A percentile compares a stretch with the other conserved stretches of the same genome.
phyloP scores from a whole-genome alignment of 495 filamentous ascomycete genomes.

The Amniculicola lignicola region DNA sequence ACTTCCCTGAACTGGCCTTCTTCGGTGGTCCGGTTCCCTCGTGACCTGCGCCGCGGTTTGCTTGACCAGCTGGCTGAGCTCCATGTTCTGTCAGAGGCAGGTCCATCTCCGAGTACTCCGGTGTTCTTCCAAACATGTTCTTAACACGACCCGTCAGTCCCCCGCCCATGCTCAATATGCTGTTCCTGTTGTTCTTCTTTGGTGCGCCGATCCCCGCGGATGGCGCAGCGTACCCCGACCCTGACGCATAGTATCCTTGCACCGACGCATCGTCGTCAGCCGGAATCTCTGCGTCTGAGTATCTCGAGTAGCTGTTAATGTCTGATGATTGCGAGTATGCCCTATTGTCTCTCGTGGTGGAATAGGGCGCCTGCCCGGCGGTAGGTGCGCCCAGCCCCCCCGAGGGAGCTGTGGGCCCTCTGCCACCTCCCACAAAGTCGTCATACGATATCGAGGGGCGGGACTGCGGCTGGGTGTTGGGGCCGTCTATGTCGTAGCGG shows the following conservation, averaged over 20 bases:
- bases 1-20: conserved; percentile 65
- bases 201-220: conserved; percentile 47
- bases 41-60: conserved; percentile 38
- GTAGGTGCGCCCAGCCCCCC: conserved; percentile 49
- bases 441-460: conserved; percentile 92
- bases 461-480: conserved; percentile 51
- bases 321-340: conserved; percentile 83
- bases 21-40: conserved; percentile 46
- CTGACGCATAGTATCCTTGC: conserved; percentile 58
- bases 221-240: conserved; percentile 58
- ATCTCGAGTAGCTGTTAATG: conserved; percentile 81
- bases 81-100: conserved; percentile 84
- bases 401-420: conserved; percentile 49
- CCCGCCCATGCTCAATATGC: conserved; percentile 79
- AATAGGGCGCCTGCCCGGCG: conserved; percentile 40
- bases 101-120: conserved; percentile 97
- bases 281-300: conserved; percentile 80
- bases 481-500: conserved; percentile 65
- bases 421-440: conserved; percentile 74
- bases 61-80: conserved; percentile 47
- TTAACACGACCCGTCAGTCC: conserved; percentile 83
- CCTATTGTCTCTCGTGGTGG: conserved; percentile 39
- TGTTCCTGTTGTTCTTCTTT: conserved; percentile 73
- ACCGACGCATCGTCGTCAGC: conserved; percentile 71
- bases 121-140: conserved; percentile 85